A percentile compares a stretch with the other conserved stretches of the same genome.
These are phyloP conservation scores for Mycena polygramma DNA, from an alignment of 768 basidiomycete genomes.

Conservation along the genomic window DNA sequence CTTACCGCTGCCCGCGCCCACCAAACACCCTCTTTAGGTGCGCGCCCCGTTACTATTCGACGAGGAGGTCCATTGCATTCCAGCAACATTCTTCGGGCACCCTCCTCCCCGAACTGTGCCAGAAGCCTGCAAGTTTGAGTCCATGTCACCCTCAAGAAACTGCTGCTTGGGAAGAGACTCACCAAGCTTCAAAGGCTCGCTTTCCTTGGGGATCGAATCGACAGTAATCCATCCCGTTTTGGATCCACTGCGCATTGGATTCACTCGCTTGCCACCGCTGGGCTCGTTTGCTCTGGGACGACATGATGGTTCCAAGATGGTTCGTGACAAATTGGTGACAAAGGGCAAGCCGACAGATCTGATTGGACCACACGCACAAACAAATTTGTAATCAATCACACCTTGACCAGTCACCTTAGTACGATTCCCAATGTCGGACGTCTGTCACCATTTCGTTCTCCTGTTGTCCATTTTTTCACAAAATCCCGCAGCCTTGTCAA, in stretches of 20 bases:
- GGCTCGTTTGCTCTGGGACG: constrained; percentile 13
- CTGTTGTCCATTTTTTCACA: no score
- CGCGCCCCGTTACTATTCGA: background rate
- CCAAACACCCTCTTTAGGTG: constrained; percentile 5
- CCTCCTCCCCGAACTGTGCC: background rate
- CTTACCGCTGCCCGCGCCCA: constrained; percentile 20
- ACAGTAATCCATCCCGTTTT: constrained; percentile 15
- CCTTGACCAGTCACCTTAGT: no score
- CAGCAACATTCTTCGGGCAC: background rate
- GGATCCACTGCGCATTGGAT: constrained; percentile 19
- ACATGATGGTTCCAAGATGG: constrained; percentile 15
- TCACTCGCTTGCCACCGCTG: constrained; percentile 12
- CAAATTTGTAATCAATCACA: no score
- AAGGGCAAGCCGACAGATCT: no score
- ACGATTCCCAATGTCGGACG: no score
- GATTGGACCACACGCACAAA: no score
- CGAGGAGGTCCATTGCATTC: background rate
- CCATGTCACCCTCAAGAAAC: background rate
- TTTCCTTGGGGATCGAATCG: constrained; percentile 11
- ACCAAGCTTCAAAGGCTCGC: background rate
- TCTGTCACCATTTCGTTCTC: no score
- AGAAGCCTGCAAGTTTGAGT: background rate
- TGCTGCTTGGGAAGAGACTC: background rate
- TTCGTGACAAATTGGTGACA: no score
- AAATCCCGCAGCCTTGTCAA: no score